Base-by-base conservation (phyloP, 129 eudicot species). In the Deinandra increscens region DNA sequence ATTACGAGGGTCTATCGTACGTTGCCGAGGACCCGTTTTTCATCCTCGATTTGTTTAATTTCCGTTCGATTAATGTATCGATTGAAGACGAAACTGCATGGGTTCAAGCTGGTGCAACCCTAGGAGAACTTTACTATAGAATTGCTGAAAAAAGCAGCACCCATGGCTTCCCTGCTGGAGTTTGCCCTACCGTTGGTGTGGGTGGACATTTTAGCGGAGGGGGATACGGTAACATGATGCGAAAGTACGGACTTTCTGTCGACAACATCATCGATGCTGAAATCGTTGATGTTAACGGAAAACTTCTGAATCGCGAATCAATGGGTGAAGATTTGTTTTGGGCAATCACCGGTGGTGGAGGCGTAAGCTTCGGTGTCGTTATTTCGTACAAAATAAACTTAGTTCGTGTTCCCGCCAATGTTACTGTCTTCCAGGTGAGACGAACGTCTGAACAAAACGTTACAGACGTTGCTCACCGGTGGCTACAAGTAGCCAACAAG, bases 291-390 rank as follows among this genome's bases (percentile, higher is more conserved):
- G 41, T 29, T 58, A 29, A 58, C 0, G 63, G 63, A 13, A 58
- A 58, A 6, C 38, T 58, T 22, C 15, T 55, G 9, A 26, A 55
- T 12, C 62, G 62, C 1, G 37, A 55, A 12, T 22, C 62, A 11
- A 55, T 55, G 62, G 62, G 62, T 26, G 62, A 55, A 22, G 62
- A 55, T 55, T 26, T 55, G 37, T 55, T 55, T 26, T 55, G 62
- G 62, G 62, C 62, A 2, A 55, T 55, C 17, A 23, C 37, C 1
- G 62, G 62, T 12, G 62, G 62, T 55, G 62, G 62, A 0, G 62
- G 62, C 12, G 37, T 5, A 17, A 55, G 62, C 7, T 55, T 55
- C 12, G 62, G 62, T 55, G 62, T 55, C 1, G 60, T 54, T 54
- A 54, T 54, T 10, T 54, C 60, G 11, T 54, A 54, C 60, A 54